Percentiles rank a stretch among this genome's conserved stretches.
Conservation (phyloP, 2,329 filamentous ascomycete species). For the Xylaria arbuscula region DNA sequence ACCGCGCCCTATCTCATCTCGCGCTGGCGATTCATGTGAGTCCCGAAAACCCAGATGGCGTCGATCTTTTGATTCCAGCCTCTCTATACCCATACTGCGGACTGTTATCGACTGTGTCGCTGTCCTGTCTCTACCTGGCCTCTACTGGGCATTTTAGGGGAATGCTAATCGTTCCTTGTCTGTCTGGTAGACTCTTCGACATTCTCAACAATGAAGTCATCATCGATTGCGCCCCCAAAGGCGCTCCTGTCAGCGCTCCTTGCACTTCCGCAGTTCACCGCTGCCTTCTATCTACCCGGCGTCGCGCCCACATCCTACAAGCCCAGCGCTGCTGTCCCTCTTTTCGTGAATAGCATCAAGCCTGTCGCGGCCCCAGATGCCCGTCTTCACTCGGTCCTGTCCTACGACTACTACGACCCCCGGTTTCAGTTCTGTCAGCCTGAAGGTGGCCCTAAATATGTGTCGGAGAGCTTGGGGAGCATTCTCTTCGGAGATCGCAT, state of each 20-base stretch:
- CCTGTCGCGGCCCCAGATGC: slow-evolving; percentile 84
- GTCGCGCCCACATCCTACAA: slow-evolving; percentile 95
- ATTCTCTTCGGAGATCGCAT: slow-evolving; percentile 98
- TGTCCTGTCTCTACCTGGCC: neutral
- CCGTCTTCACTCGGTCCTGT: slow-evolving; percentile 89
- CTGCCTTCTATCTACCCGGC: slow-evolving; percentile 94
- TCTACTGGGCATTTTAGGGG: too few relatives aligned
- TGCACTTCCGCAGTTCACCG: slow-evolving; percentile 63
- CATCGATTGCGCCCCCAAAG: slow-evolving; percentile 59
- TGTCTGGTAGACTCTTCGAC: slow-evolving; percentile 16
- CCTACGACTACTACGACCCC: slow-evolving; percentile 95
- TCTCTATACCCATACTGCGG: neutral
- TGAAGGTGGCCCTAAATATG: slow-evolving; percentile 77
- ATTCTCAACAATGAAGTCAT: slow-evolving; percentile 57
- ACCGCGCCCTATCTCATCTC: slow-evolving; percentile 33
- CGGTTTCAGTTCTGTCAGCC: slow-evolving; percentile 90
- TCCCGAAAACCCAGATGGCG: neutral
- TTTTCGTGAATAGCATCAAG: slow-evolving; percentile 93
- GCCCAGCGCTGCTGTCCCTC: slow-evolving; percentile 79
- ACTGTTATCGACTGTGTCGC: neutral
- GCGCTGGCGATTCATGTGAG: slow-evolving; percentile 24
- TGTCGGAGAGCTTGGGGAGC: slow-evolving; percentile 91
- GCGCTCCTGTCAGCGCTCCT: slow-evolving; percentile 64
- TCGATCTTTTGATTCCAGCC: neutral
- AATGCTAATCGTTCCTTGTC: slow-evolving; percentile 11